Evolutionary conservation across 192 early-diverging fungal species (phyloP).

Genomic region (Anaeromyces robustus): DNA sequence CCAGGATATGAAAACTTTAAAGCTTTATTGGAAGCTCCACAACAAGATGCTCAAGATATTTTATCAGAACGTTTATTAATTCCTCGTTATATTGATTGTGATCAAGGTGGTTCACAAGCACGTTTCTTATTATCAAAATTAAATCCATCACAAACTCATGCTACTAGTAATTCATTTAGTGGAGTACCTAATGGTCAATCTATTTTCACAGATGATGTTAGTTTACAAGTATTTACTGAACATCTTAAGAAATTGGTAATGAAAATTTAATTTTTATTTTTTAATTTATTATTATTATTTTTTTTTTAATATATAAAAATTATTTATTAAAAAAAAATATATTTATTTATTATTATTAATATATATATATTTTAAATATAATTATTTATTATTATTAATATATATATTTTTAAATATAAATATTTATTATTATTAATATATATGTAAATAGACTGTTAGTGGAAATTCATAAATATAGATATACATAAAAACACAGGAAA

Average conservation of each 20-base stretch:
- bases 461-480: too few species aligned
- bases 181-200: conserved; percentile 51
- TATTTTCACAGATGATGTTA: conserved; percentile 97
- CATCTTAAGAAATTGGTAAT: conserved; percentile 56
- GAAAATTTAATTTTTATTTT: too few species aligned
- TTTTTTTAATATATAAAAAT: too few species aligned
- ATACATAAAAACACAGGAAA: too few species aligned
- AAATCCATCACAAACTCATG: conserved; percentile 92
- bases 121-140: conserved; percentile 95
- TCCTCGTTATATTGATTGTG: conserved; percentile 93
- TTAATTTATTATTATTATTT: too few species aligned
- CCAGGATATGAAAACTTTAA: conserved; percentile 89
- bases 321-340: too few species aligned
- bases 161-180: conserved; percentile 16
- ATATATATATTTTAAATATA: too few species aligned
- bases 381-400: too few species aligned
- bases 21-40: conserved; percentile 79
- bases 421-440: too few species aligned
- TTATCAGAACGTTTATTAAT: conserved; percentile 88
- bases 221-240: conserved; percentile 92
- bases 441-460: too few species aligned
- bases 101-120: conserved; percentile 90
- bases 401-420: too few species aligned
- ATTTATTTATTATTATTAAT: too few species aligned
- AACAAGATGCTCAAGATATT: conserved; percentile 65